These are phyloP conservation scores for Ganoderma sinense DNA, from an alignment of 1,284 basidiomycete genomes.

Conservation along the genomic window DNA sequence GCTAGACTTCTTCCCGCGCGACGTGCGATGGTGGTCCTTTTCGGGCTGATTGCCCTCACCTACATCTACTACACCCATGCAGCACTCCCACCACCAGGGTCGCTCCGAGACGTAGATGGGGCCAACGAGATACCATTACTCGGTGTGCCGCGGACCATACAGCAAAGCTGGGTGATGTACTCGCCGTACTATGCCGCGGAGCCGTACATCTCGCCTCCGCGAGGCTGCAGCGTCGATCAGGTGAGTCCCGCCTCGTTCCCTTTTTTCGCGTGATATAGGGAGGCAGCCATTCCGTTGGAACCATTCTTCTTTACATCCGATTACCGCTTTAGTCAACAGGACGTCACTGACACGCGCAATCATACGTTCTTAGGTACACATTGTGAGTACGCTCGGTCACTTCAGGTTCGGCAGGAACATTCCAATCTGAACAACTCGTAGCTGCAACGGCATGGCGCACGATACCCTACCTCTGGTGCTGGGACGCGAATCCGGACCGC, in stretches of 20 bases:
- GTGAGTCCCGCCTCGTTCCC: conserved; percentile 40
- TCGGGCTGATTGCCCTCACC: conserved; percentile 15
- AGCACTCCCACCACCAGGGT: background rate
- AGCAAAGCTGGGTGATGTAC: conserved; percentile 62
- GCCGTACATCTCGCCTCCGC: conserved; percentile 55
- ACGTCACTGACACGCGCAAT: background rate
- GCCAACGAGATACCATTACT: background rate
- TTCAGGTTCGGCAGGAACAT: background rate
- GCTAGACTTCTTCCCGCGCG: background rate
- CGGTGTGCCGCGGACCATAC: conserved; percentile 20
- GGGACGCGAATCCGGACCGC: conserved; percentile 55
- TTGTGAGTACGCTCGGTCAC: background rate
- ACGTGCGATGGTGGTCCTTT: conserved; percentile 11
- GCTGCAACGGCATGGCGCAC: conserved; percentile 88
- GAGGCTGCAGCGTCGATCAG: conserved; percentile 62
- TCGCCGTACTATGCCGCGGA: conserved; percentile 63
- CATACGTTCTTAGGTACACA: conserved; percentile 5
- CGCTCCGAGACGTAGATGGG: background rate
- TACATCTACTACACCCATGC: conserved; percentile 25
- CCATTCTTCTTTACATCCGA: background rate
- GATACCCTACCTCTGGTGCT: conserved; percentile 74
- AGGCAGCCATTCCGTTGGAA: background rate
- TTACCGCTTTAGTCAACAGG: background rate
- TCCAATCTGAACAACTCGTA: conserved; percentile 36
- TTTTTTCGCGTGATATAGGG: background rate